Conservation (phyloP, 768 basidiomycete genomes). For the Lentinula boryana region DNA sequence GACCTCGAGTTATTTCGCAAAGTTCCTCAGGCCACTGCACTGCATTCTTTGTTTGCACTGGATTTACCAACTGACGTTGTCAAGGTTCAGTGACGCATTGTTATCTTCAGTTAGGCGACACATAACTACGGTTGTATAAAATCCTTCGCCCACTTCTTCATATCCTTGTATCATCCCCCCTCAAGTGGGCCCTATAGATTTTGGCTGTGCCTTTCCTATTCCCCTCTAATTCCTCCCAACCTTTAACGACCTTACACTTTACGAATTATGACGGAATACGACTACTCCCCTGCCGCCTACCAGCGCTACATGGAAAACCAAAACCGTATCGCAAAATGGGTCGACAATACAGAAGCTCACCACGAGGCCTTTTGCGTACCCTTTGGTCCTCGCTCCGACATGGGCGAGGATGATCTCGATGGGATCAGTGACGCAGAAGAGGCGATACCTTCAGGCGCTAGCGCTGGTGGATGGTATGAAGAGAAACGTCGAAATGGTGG, state of each 20-base stretch:
- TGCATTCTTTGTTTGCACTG: background rate
- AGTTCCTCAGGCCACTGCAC: background rate
- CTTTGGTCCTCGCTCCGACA: slow-evolving; percentile 12
- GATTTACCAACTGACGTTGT: background rate
- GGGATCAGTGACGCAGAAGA: background rate
- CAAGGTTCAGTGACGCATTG: background rate
- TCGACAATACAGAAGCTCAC: slow-evolving; percentile 19
- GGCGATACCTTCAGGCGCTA: background rate
- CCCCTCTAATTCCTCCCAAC: background rate
- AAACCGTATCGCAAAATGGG: slow-evolving; percentile 32
- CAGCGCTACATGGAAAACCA: slow-evolving; percentile 29
- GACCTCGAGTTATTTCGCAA: background rate
- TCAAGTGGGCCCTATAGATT: background rate
- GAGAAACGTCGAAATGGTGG: background rate
- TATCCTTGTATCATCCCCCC: background rate
- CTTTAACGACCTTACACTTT: background rate
- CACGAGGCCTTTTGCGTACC: slow-evolving; percentile 8
- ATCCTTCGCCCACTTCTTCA: background rate
- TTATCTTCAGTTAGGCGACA: background rate
- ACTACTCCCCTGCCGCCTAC: slow-evolving; percentile 37
- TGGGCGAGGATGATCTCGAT: slow-evolving; percentile 1
- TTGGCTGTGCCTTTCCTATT: background rate
- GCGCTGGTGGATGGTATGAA: slow-evolving; percentile 2
- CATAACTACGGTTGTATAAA: background rate
- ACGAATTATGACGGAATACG: slow-evolving; percentile 36